A percentile compares a stretch with the other conserved stretches of the same genome.
These are phyloP conservation scores for Wallemia hederae DNA, from an alignment of 1,284 basidiomycete genomes.

Conservation along the genomic window DNA sequence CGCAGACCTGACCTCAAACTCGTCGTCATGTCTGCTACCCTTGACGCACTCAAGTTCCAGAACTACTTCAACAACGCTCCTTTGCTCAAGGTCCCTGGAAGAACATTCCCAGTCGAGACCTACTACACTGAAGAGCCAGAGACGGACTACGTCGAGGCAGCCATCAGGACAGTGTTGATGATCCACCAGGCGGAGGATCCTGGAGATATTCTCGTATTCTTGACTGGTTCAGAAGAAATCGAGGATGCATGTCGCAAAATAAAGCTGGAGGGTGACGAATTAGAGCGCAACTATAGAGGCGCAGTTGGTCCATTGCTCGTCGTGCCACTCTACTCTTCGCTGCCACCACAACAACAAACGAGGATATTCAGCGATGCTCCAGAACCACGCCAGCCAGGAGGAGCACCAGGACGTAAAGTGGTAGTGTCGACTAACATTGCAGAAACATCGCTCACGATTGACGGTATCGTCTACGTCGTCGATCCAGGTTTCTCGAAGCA, in stretches of 20 bases:
- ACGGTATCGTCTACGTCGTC: conserved; percentile 95
- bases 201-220: conserved; percentile 76
- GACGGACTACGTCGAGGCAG: conserved; percentile 87
- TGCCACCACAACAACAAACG: conserved; percentile 78
- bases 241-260: conserved; percentile 90
- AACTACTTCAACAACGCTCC: conserved; percentile 76
- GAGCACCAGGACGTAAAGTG: conserved; percentile 69
- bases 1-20: conserved; percentile 73
- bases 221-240: conserved; percentile 96
- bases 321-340: conserved; percentile 72
- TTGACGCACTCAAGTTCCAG: conserved; percentile 90
- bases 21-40: conserved; percentile 93
- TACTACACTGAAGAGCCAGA: conserved; percentile 93
- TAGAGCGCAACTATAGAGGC: conserved; percentile 35
- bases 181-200: conserved; percentile 87
- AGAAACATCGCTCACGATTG: conserved; percentile 90
- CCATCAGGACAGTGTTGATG: conserved; percentile 86
- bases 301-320: conserved; percentile 61
- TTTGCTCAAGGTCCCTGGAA: conserved; percentile 79
- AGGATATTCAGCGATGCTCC: conserved; percentile 79
- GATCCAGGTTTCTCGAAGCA: conserved; percentile 95
- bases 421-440: conserved; percentile 94
- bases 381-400: conserved; percentile 26
- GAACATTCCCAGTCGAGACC: conserved; percentile 78
- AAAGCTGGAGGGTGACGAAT: conserved; percentile 56